A percentile compares a stretch with the other conserved stretches of the same genome.
Conservation (phyloP, 2,329 filamentous ascomycete genomes). For the Cercospora sp. region DNA sequence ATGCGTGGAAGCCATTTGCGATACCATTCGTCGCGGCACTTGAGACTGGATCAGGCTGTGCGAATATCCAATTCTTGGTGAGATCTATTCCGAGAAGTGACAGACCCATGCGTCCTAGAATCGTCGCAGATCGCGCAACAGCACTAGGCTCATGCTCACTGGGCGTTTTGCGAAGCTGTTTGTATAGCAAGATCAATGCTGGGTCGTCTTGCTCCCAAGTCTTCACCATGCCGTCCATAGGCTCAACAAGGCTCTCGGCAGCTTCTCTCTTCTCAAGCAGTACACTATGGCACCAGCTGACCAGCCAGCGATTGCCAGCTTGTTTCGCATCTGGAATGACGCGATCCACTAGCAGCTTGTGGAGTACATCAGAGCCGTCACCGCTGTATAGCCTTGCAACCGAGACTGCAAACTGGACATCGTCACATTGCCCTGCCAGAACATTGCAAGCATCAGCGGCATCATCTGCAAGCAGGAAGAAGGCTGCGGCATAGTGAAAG, state of each 20-base stretch:
- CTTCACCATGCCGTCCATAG: constrained; percentile 69
- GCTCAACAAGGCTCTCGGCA: constrained; percentile 69
- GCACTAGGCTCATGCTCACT: constrained; percentile 44
- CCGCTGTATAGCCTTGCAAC: constrained; percentile 86
- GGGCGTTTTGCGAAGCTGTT: constrained; percentile 78
- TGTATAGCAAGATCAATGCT: constrained; percentile 81
- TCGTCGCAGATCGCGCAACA: constrained; percentile 78
- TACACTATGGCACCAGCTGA: constrained; percentile 95
- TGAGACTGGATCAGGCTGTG: constrained; percentile 11
- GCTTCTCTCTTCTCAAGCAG: constrained; percentile 78
- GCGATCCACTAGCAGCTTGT: constrained; percentile 73
- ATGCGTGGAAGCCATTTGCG: constrained; percentile 17
- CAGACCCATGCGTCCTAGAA: constrained; percentile 57
- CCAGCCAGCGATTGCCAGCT: constrained; percentile 88
- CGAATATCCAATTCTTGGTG: constrained; percentile 79
- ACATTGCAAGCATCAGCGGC: constrained; percentile 83
- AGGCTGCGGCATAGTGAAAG: constrained; percentile 93
- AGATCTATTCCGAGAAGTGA: constrained; percentile 85
- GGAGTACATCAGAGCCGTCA: constrained; percentile 72
- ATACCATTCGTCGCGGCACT: constrained; percentile 15
- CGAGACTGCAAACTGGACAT: constrained; percentile 85
- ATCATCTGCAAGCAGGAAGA: constrained; percentile 87
- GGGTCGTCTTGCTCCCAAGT: constrained; percentile 79
- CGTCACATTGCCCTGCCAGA: constrained; percentile 81
- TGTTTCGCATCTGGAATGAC: constrained; percentile 74